phyloP scores from a whole-genome alignment of 305 asterid species.

The Stenogyne calaminthoides region DNA sequence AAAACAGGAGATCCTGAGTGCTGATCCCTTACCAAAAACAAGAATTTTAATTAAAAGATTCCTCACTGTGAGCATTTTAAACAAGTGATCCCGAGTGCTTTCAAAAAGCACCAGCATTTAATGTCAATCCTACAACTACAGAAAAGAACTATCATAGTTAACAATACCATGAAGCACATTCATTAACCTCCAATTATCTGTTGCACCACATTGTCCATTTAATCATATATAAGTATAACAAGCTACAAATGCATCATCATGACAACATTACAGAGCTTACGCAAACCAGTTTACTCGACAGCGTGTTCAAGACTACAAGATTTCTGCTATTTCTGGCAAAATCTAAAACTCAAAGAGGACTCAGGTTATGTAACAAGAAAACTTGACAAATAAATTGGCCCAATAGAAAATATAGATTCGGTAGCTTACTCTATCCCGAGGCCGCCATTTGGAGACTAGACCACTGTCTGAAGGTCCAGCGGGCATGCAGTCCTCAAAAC shows the following conservation, averaged over 20 bases:
- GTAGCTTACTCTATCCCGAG: slow-evolving; percentile 81
- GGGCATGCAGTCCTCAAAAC: slow-evolving; percentile 74
- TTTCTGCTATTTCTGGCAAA: neutral
- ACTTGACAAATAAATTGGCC: neutral
- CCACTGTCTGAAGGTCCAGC: slow-evolving; percentile 91
- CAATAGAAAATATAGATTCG: neutral
- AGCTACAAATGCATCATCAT: slow-evolving; percentile 24
- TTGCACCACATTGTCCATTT: slow-evolving; percentile 5
- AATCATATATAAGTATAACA: neutral
- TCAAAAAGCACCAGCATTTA: neutral
- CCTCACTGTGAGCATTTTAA: neutral
- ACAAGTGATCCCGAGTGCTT: neutral
- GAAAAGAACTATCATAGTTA: neutral
- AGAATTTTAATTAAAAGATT: neutral
- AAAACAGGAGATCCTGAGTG: neutral
- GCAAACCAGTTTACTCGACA: neutral
- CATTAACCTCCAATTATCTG: neutral
- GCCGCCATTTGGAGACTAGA: slow-evolving; percentile 92
- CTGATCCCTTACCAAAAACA: neutral
- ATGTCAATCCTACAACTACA: slow-evolving; percentile 16
- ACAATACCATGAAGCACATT: slow-evolving; percentile 23
- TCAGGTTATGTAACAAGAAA: slow-evolving; percentile 6
- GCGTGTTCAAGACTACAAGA: slow-evolving; percentile 7
- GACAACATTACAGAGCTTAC: slow-evolving; percentile 3
- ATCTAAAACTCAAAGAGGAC: slow-evolving; percentile 13